Conservation (phyloP, 352 stramenopile species). For the Phytophthora kernoviae region DNA sequence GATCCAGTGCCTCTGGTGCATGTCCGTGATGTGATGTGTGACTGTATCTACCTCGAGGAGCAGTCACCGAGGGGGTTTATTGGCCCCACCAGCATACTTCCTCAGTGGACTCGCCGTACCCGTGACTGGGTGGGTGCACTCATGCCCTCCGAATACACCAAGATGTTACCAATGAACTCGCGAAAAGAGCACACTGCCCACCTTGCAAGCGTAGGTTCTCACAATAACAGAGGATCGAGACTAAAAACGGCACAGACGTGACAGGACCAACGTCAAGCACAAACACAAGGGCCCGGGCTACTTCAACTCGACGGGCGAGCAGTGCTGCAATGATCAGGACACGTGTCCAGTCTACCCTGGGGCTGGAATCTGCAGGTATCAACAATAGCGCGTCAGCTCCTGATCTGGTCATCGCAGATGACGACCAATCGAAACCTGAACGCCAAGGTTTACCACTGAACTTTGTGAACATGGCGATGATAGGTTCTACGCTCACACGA, state of each 20-base stretch:
- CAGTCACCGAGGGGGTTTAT: conserved; percentile 50
- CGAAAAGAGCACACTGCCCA: conserved; percentile 6
- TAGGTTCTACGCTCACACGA: conserved; percentile 27
- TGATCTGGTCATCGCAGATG: neutral
- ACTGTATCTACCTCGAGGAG: conserved; percentile 60
- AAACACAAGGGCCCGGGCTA: neutral
- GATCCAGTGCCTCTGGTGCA: conserved; percentile 59
- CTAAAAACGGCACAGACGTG: conserved; percentile 8
- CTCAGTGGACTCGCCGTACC: conserved; percentile 48
- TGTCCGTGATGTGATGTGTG: conserved; percentile 57
- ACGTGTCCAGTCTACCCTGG: conserved; percentile 1
- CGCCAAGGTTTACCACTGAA: conserved; percentile 5
- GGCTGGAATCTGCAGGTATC: conserved; percentile 1
- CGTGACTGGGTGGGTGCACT: conserved; percentile 71
- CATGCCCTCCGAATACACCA: conserved; percentile 75
- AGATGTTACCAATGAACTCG: conserved; percentile 46
- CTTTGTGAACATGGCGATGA: conserved; percentile 10
- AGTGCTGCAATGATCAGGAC: conserved; percentile 7
- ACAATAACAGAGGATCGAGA: neutral
- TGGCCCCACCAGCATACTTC: conserved; percentile 63
- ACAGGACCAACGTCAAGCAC: neutral
- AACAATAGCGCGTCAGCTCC: neutral
- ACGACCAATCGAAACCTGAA: conserved; percentile 10
- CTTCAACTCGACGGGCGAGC: neutral
- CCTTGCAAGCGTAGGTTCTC: neutral